Base-by-base conservation (phyloP, 1,284 basidiomycete species). In the Ustilago xerochloae region DNA sequence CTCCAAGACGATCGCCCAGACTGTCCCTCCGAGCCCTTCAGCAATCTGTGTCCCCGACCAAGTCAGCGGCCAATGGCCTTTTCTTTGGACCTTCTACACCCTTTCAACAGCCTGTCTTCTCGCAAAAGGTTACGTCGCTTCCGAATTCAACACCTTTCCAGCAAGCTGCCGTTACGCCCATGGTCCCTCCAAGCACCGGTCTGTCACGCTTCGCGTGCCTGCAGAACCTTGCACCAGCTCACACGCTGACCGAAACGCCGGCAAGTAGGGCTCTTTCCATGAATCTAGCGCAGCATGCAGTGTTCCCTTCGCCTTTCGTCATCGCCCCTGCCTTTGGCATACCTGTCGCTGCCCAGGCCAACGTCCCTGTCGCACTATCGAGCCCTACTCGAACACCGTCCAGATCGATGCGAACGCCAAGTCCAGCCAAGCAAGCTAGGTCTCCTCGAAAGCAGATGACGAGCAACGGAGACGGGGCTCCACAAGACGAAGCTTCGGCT, bases 131-230 rank as follows among this genome's bases (percentile, higher is more conserved):
- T 2, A 63, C 57, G 1, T 57, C 56, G 0, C 47, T 29, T 8
- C 52, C 38, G 32, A 60, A 56, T 5, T 61, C 64, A 6, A 67
- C 64, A 20, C 66, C 66, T 13, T 55, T 47, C 48, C 52, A 56
- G 38, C 60, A 55, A 13, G 26, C 52, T 24, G 24, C 57, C 6
- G 12, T 43, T 20, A 28, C 50, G 18, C 52, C 16, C 9, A 36
- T 20, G 10, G 29, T 63, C 33, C 66, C 66, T 9, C 66, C 66
- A 1, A 69, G 66, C 61, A 63, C 66, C 2, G 66, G 66, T 26
- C 60, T 69, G 10, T 69, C 66, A 4, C 51, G 66, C 15, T 69
- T 69, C n/a, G 66, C 66, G 35, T 69, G 66, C 45, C 43, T 69
- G 30, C 66, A 69, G 49, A 63, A 60, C n/a, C 22, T 69, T 18